Evolutionary conservation across 2,329 filamentous ascomycete species (phyloP), one percentile per base, ranked within the genome.

Genomic region (Pseudogymnoascus sp.): DNA sequence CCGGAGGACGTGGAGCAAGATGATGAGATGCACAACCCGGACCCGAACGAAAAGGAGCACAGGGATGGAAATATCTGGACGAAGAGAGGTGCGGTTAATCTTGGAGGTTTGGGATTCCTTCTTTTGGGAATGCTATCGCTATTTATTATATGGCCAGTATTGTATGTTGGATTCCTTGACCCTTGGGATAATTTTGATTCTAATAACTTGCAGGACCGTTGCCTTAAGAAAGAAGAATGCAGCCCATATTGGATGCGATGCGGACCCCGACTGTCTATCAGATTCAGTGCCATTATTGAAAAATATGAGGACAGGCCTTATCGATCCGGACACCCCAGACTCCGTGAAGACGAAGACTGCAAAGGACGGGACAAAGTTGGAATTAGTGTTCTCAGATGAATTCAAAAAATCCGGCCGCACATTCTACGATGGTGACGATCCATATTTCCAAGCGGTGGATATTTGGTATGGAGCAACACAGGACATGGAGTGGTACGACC

Each of bases 1-100:
- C 87, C 87, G 0, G 85, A 89, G 71, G 87, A 89, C 69, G 83
- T 88, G 21, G 87, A 90, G 71, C 88, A 88, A 68, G 87, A 90
- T 70, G 87, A 90, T 69, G 87, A 83, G 65, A 69, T 90, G 65
- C 87, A 90, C 70, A 88, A 89, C 67, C 87, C 87, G 0, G 85
- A 87, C 68, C 83, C 85, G 1, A 80, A 81, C 60, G 86, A 88
- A 55, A 82, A 82, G 66, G 79, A 85, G 40, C 74, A 79, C 59
- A 78, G 81, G 52, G 82, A 86, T 65, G 86, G 85, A 67, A 82
- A 88, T 69, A 77, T 89, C 40, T 89, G 83, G 71, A 87, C 82
- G 39, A 82, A 76, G 65, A 77, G 87, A 76, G 87, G 86, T 48
- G 66, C 87, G 9, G 71, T 83, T 60, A 89, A 90, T 68, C 68